phyloP scores from a whole-genome alignment of 768 basidiomycete species.

The Panaeolus cyanescens region DNA sequence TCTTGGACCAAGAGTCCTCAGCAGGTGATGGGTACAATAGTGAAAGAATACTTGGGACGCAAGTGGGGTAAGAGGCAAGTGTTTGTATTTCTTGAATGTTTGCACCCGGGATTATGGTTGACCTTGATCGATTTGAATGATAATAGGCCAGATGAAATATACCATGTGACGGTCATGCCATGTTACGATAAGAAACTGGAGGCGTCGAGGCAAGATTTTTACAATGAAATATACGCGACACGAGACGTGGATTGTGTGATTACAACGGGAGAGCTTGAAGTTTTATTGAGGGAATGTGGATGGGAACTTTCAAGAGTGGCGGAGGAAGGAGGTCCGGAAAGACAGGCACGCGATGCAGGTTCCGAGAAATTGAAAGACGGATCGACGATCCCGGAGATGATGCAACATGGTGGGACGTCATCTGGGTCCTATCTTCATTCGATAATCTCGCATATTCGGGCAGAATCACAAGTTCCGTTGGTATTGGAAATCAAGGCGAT shows the following conservation, averaged over 20 bases:
- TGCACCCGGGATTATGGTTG: conserved; percentile 3
- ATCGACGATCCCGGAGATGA: conserved; percentile 62
- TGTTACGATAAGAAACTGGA: conserved; percentile 99
- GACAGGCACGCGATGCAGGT: conserved; percentile 6
- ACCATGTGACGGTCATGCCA: conserved; percentile 98
- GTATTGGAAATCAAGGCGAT: conserved; percentile 56
- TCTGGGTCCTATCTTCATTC: conserved; percentile 93
- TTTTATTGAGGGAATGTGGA: conserved; percentile 78
- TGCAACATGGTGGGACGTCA: conserved; percentile 80
- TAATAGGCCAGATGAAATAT: conserved; percentile 79
- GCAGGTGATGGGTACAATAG: conserved; percentile 90
- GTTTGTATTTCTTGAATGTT: neutral
- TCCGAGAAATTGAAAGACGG: conserved; percentile 10
- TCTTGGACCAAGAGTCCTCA: conserved; percentile 89
- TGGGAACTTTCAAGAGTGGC: conserved; percentile 67
- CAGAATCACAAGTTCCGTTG: conserved; percentile 44
- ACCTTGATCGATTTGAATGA: neutral
- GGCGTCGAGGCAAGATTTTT: conserved; percentile 93
- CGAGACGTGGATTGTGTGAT: conserved; percentile 97
- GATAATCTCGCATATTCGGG: conserved; percentile 59
- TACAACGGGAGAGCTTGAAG: conserved; percentile 91
- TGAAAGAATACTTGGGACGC: conserved; percentile 83
- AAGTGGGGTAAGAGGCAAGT: conserved; percentile 72
- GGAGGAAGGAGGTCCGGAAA: conserved; percentile 52
- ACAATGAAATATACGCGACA: conserved; percentile 76